Percentiles rank a stretch among this genome's conserved stretches.
Evolutionary conservation across 805 yeast species (phyloP).

Genomic region (Candida loeiensis): DNA sequence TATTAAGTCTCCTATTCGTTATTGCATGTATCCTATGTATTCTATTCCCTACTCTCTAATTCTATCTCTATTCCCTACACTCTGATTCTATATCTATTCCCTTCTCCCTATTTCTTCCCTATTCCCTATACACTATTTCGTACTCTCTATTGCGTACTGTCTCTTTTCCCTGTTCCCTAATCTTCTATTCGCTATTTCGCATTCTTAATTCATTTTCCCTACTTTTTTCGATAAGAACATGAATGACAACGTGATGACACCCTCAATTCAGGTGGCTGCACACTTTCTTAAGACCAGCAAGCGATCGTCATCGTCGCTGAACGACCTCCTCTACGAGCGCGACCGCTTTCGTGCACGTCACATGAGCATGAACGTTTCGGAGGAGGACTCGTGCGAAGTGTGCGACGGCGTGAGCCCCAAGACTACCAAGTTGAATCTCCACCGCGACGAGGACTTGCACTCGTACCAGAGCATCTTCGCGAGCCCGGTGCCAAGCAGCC

Average conservation of each 20-base stretch:
- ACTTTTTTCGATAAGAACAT: conserved; percentile 3
- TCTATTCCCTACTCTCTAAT: too few relatives aligned
- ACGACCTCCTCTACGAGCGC: conserved; percentile 37
- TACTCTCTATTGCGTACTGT: background rate
- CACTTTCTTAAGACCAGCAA: conserved; percentile 19
- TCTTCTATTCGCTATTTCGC: background rate
- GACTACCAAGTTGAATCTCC: conserved; percentile 33
- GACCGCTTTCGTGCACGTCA: conserved; percentile 41
- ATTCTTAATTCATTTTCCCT: background rate
- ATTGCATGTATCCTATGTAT: too few relatives aligned
- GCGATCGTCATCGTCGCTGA: conserved; percentile 38
- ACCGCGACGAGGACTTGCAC: conserved; percentile 6
- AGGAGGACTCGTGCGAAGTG: conserved; percentile 24
- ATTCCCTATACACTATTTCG: background rate
- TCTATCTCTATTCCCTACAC: too few relatives aligned
- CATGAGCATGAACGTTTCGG: conserved; percentile 26
- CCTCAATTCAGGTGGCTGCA: conserved; percentile 7
- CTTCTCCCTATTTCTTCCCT: too few relatives aligned
- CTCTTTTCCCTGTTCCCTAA: background rate
- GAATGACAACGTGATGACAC: conserved; percentile 6
- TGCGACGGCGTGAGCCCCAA: conserved; percentile 36
- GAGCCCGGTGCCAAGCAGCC: conserved; percentile 1
- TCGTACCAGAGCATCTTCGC: conserved; percentile 2
- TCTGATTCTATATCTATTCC: too few relatives aligned
- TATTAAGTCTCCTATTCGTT: too few relatives aligned